Conservation (phyloP, 1,284 basidiomycete species). For the Sphagnurus paluster region DNA sequence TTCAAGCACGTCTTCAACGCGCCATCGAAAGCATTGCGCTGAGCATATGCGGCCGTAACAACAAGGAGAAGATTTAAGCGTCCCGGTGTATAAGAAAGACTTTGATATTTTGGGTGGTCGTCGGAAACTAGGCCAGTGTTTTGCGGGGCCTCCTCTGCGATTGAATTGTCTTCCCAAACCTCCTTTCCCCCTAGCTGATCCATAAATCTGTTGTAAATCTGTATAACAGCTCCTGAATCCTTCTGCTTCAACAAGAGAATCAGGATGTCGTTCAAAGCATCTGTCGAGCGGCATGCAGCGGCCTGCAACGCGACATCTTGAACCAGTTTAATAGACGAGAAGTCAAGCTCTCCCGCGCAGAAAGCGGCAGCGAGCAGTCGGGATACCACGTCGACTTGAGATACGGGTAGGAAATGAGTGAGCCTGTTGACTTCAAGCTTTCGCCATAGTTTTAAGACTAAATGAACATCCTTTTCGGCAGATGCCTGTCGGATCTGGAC, state of each 20-base stretch:
- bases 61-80: constrained; percentile 47
- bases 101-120: constrained; percentile 11
- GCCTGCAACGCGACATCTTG: constrained; percentile 49
- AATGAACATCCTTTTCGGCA: constrained; percentile 28
- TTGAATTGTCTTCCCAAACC: constrained; percentile 23
- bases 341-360: constrained; percentile 15
- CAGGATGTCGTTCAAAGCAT: constrained; percentile 54
- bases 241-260: constrained; percentile 40
- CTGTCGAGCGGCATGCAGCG: constrained; percentile 41
- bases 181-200: constrained; percentile 26
- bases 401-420: constrained; percentile 40
- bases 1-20: constrained; percentile 47
- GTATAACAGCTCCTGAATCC: constrained; percentile 42
- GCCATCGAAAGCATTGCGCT: constrained; percentile 49
- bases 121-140: constrained; percentile 20
- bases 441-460: constrained; percentile 42
- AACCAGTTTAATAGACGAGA: constrained; percentile 7
- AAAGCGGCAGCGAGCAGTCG: constrained; percentile 33
- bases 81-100: constrained; percentile 25
- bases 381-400: constrained; percentile 41
- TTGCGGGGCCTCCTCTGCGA: constrained; percentile 15
- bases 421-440: constrained; percentile 43
- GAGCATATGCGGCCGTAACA: constrained; percentile 58
- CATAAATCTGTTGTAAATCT: constrained; percentile 47
- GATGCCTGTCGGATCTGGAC: constrained; percentile 37